Base-by-base conservation (phyloP, 2,329 filamentous ascomycete genomes). In the Xylaria sp. region DNA sequence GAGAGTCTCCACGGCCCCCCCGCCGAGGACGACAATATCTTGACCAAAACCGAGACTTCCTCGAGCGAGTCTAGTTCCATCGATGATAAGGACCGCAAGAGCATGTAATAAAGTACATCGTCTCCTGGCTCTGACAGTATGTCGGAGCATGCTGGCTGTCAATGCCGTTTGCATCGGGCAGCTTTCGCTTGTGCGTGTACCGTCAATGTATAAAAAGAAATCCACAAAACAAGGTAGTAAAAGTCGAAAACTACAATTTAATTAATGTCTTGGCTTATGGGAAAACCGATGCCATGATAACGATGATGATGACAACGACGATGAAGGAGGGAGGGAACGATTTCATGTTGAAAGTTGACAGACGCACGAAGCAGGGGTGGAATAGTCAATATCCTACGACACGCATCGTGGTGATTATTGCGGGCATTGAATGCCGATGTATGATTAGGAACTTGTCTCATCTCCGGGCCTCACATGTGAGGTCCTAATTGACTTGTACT, bases 1-100 rank as follows among this genome's bases (percentile, higher is more conserved):
- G 94, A 97, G 81, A 87, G 88, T 61, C 69, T 96, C 66, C 93
- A 96, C 76, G 93, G 92, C 33, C 86, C 90, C 20, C 75, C 81
- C 58, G 82, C 83, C 31, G 87, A 88, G 58, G 83, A 88, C 57
- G 84, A 90, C 62, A 86, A 90, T 68, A 79, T 85, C 65, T 81
- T 86, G 66, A 82, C 79, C 75, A 86, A 87, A 82, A 85, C 82
- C 38, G 85, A 87, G 75, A 83, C 82, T 65, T 88, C 87, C 69
- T 89, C 88, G 78, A 88, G 84, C 74, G 82, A 80, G 72, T 85
- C 85, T 74, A 91, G 87, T 76, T 81, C 87, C 71, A 84, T 86
- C 60, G 84, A 87, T 71, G 85, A 87, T 65, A 79, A 81, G 73
- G 65, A 77, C 53, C 72, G 68, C 63, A 74, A 75, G 71, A 68